Evolutionary conservation across 2,329 filamentous ascomycete genomes (phyloP).

Genomic region (Plectosphaerella cucumerina): DNA sequence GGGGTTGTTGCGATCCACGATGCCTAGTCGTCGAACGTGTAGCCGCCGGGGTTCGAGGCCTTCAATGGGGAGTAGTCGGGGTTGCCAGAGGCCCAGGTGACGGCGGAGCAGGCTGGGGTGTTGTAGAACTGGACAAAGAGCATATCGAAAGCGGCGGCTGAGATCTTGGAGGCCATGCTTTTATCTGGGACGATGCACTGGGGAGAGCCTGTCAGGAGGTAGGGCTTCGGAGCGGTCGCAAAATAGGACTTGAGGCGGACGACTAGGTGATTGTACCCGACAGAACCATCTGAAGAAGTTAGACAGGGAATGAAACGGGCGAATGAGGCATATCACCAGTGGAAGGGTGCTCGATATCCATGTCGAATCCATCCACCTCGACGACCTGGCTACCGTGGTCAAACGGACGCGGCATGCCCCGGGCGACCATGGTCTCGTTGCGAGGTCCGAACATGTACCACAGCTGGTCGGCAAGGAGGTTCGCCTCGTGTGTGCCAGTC

Average conservation of each 20-base stretch:
- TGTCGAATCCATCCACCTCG: conserved; percentile 26
- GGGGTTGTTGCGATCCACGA: conserved; percentile 17
- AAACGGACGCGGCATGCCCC: conserved; percentile 15
- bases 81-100: conserved; percentile 16
- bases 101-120: conserved; percentile 34
- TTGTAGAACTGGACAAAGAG: conserved; percentile 46
- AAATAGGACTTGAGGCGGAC: conserved; percentile 19
- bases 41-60: conserved; percentile 11
- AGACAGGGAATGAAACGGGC: no score
- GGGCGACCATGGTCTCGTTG: conserved; percentile 22
- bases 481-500: conserved; percentile 28
- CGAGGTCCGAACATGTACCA: conserved; percentile 36
- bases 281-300: conserved; percentile 16
- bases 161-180: conserved; percentile 38
- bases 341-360: conserved; percentile 27
- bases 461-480: conserved; percentile 27
- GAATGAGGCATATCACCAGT: conserved; percentile 1
- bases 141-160: conserved; percentile 31
- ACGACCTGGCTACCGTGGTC: conserved; percentile 15
- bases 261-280: conserved; percentile 23
- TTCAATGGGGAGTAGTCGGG: conserved; percentile 18
- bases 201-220: conserved; percentile 43
- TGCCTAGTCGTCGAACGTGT: conserved; percentile 25
- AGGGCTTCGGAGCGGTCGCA: conserved; percentile 15
- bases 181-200: conserved; percentile 33